Conservation (phyloP, 1,284 basidiomycete genomes). For the Trichosporon coremiiforme region DNA sequence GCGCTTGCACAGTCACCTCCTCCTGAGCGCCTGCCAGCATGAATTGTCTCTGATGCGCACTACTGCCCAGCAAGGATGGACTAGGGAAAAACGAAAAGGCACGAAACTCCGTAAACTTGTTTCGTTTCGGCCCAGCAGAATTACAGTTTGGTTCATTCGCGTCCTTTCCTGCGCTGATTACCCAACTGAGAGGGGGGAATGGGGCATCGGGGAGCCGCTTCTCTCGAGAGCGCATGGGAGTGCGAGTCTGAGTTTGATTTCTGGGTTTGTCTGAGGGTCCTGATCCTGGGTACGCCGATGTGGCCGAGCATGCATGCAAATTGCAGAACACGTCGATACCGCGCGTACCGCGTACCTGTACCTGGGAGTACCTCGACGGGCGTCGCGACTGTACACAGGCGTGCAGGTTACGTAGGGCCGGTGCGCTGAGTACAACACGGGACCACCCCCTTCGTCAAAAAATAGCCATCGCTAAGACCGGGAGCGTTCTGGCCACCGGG, state of each 20-base stretch:
- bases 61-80: background rate
- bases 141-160: background rate
- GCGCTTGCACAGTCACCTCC: background rate
- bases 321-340: background rate
- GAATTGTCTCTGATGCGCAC: constrained; percentile 11
- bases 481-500: background rate
- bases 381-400: background rate
- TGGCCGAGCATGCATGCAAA: background rate
- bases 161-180: background rate
- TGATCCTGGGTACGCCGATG: background rate
- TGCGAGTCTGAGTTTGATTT: background rate
- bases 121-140: background rate
- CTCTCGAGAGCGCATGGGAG: background rate
- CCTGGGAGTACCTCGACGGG: no score
- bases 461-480: constrained; percentile 2
- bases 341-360: background rate
- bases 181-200: background rate
- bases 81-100: background rate
- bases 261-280: background rate
- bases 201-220: background rate
- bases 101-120: background rate
- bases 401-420: background rate
- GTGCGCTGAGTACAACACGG: background rate
- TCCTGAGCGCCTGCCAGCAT: background rate
- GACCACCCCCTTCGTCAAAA: background rate